Base-by-base conservation (phyloP, 441 rosid genomes). In the Macaranga tanarius region DNA sequence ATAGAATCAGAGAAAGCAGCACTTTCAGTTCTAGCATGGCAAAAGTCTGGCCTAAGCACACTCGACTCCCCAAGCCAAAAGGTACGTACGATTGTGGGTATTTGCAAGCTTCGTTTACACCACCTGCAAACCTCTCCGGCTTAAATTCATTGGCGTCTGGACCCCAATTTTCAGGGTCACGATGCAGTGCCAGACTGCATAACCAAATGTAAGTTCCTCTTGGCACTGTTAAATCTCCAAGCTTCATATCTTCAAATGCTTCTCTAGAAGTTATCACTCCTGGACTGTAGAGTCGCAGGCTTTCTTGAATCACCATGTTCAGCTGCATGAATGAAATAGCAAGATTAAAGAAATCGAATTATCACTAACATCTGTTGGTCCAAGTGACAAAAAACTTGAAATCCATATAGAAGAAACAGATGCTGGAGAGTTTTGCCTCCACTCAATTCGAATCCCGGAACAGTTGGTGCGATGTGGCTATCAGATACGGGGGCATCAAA, bases 171-270 rank as follows among this genome's bases (percentile, higher is more conserved):
- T 70, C 74, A 5, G 81, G 65, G 28, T 79, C 78, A 0, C 74
- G 73, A 22, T 79, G 80, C 71, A 82, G 22, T 2, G 63, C 40
- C 3, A 50, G 8, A 0, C 70, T 20, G 6, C 56, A 60, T 38
- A 44, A 9, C 86, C 84, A 81, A n/a, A 84, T 69, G 51, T 70
- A 44, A 0, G 74, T 55, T 1, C 84, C 86, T 77, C 75, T 77
- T 22, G 86, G 84, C 20, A 75, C 59, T 0, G 54, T 23, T 16
- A 75, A 25, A 38, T 75, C 67, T 15, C 80, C 79, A 1, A 77
- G 15, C 20, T 70, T 77, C 26, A 79, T 63, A 17, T 79, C 86
- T 2, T 56, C 77, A 42, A 73, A 73, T 7, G 78, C 78, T 77
- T 81, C 81, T 54, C 82, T 70, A 44, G 66, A 15, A 22, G 67